A percentile compares a stretch with the other conserved stretches of the same genome.
phyloP scores from a whole-genome alignment of 176 grass and related monocot genomes.

The Musa schizocarpa region DNA sequence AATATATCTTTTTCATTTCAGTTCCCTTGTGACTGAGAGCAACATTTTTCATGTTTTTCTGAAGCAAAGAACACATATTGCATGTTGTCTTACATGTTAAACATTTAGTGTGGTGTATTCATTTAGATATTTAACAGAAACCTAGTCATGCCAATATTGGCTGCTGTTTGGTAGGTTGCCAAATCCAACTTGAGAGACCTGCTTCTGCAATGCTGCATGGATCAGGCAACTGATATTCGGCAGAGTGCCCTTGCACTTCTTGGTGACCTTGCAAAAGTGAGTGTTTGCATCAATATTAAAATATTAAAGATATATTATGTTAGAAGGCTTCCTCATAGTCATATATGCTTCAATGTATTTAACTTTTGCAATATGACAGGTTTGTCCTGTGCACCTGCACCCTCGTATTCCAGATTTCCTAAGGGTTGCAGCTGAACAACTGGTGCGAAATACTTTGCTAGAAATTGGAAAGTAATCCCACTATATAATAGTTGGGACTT shows the following conservation, averaged over 20 bases:
- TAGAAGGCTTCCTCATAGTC: neutral
- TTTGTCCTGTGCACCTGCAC: conserved; percentile 87
- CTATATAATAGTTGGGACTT: too few species aligned
- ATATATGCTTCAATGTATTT: neutral
- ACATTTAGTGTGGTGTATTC: too few species aligned
- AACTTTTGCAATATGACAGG: conserved; percentile 33
- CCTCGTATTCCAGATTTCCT: conserved; percentile 74
- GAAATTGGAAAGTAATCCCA: neutral
- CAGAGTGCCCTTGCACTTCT: conserved; percentile 95
- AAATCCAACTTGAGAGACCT: conserved; percentile 80
- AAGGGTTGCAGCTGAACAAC: conserved; percentile 81
- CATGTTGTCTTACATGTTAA: too few species aligned
- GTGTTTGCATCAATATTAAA: neutral
- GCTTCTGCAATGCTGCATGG: conserved; percentile 90
- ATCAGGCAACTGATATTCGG: conserved; percentile 80
- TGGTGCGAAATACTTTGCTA: conserved; percentile 38
- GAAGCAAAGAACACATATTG: too few species aligned
- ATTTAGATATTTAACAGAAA: neutral
- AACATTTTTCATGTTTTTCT: too few species aligned
- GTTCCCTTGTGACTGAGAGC: too few species aligned
- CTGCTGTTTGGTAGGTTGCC: conserved; percentile 37
- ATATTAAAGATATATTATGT: neutral
- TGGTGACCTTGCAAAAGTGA: conserved; percentile 90
- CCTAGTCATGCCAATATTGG: neutral
- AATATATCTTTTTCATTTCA: too few species aligned